Percentiles rank a stretch among this genome's conserved stretches.
These are phyloP conservation scores for Plasmodium ovale DNA, from an alignment of 169 alveolate species.

Conservation along the genomic window DNA sequence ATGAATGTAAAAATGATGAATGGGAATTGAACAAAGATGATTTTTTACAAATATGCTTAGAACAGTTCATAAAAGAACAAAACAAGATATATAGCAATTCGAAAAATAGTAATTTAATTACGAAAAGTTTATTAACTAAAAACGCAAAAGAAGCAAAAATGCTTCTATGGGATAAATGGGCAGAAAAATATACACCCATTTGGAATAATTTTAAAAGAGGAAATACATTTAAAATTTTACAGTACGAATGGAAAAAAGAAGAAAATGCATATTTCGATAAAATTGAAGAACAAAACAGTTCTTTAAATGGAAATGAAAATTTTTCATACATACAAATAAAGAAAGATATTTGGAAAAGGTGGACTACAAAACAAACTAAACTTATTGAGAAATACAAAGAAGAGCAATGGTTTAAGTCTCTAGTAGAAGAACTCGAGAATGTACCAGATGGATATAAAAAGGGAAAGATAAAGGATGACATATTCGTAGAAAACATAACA, in stretches of 20 bases:
- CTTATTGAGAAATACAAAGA: background rate
- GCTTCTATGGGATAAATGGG: background rate
- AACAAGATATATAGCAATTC: no score
- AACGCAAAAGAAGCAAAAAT: background rate
- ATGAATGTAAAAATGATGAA: background rate
- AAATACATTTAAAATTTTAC: no score
- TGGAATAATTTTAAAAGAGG: no score
- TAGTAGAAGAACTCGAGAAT: background rate
- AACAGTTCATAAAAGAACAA: background rate
- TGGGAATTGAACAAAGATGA: background rate
- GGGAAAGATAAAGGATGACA: background rate
- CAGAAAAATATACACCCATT: no score
- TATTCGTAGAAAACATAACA: background rate
- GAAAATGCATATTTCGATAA: no score
- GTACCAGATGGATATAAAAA: background rate
- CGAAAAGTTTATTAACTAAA: no score
- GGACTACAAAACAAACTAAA: background rate
- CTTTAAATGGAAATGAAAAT: no score
- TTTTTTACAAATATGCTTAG: background rate
- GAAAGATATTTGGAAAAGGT: background rate
- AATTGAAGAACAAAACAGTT: no score
- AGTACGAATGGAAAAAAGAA: no score
- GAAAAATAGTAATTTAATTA: no score
- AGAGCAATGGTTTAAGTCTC: background rate
- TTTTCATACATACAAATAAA: no score